These are phyloP conservation scores for Cyclotella cryptica DNA, from an alignment of 108 stramenopile genomes.

Conservation along the genomic window DNA sequence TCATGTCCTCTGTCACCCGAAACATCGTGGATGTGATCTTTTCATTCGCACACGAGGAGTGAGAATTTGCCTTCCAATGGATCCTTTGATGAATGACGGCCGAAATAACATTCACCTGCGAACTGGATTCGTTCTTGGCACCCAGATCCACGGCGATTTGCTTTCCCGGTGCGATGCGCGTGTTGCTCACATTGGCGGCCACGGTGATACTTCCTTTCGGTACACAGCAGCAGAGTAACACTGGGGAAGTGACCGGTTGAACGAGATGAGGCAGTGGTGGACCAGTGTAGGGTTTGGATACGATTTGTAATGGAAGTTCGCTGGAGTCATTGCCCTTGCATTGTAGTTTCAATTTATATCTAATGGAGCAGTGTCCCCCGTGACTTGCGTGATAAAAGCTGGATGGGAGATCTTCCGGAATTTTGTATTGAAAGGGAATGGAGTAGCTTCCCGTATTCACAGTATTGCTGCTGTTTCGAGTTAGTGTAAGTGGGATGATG, in stretches of 20 bases:
- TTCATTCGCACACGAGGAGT: neutral
- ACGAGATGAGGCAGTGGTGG: constrained; percentile 4
- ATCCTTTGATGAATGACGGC: neutral
- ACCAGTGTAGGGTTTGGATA: constrained; percentile 7
- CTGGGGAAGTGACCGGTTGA: constrained; percentile 12
- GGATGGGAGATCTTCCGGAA: constrained; percentile 3
- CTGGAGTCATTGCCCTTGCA: constrained; percentile 1
- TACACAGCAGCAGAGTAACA: constrained; percentile 5
- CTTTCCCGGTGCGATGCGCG: constrained; percentile 1
- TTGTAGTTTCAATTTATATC: constrained; percentile 10
- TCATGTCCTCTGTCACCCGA: constrained; percentile 8
- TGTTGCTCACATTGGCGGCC: constrained; percentile 13
- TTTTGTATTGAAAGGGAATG: constrained; percentile 11
- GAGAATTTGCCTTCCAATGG: neutral
- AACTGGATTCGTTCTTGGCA: constrained; percentile 11
- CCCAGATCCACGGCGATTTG: constrained; percentile 8
- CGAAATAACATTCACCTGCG: neutral
- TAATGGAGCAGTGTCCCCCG: constrained; percentile 3
- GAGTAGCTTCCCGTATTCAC: constrained; percentile 1
- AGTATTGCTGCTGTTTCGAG: no score
- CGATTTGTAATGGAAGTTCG: neutral
- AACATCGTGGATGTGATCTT: neutral
- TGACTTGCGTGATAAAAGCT: constrained; percentile 14
- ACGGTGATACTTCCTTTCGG: constrained; percentile 3
- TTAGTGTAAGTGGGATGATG: neutral